Conservation (phyloP, 768 basidiomycete species). For the Tylopilus plumbeoviolaceoides region DNA sequence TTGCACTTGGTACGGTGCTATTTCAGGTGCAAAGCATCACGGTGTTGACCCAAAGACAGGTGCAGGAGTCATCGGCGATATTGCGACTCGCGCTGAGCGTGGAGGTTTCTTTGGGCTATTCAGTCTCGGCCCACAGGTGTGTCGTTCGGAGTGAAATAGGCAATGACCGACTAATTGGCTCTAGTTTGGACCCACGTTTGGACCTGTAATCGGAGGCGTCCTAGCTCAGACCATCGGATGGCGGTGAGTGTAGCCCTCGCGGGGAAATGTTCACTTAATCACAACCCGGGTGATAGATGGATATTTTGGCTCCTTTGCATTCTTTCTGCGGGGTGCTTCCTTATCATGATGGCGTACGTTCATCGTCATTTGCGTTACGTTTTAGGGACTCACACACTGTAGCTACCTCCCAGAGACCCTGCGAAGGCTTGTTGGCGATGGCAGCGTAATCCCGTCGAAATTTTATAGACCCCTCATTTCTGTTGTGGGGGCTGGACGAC, state of each 20-base stretch:
- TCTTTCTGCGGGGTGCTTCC: slow-evolving; percentile 11
- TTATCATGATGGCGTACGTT: slow-evolving; percentile 14
- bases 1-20: slow-evolving; percentile 55
- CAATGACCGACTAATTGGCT: not conserved
- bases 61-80: slow-evolving; percentile 76
- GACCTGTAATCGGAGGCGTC: slow-evolving; percentile 49
- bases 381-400: not conserved
- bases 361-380: not conserved
- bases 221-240: slow-evolving; percentile 58
- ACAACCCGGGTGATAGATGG: slow-evolving; percentile 8
- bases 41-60: slow-evolving; percentile 34
- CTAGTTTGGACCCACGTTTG: slow-evolving; percentile 53
- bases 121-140: slow-evolving; percentile 59
- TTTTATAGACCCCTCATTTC: slow-evolving; percentile 28
- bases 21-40: not conserved
- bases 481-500: slow-evolving; percentile 23
- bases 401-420: slow-evolving; percentile 25
- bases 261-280: not conserved
- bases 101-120: slow-evolving; percentile 73
- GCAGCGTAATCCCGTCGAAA: slow-evolving; percentile 25
- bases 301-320: slow-evolving; percentile 24
- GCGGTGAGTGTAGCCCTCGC: slow-evolving; percentile 40
- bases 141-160: not conserved
- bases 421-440: slow-evolving; percentile 26
- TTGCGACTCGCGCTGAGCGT: slow-evolving; percentile 66